These are phyloP conservation scores for Acidomyces sp. DNA, from an alignment of 495 filamentous ascomycete genomes.

Conservation along the genomic window DNA sequence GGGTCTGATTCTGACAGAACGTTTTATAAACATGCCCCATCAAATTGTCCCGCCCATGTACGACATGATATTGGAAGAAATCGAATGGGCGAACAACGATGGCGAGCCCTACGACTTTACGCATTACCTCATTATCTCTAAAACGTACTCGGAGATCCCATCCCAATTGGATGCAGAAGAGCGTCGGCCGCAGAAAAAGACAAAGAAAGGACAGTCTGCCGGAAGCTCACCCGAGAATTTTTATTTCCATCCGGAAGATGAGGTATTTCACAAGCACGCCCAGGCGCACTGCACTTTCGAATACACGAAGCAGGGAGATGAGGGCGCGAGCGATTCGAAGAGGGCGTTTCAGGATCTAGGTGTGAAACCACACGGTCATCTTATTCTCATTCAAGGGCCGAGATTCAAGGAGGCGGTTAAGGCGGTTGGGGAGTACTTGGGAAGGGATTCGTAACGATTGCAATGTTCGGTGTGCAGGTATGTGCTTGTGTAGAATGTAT, in stretches of 20 bases:
- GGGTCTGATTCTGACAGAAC: constrained; percentile 78
- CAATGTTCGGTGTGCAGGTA: too few species aligned
- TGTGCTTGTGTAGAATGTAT: too few species aligned
- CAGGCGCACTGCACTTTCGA: constrained; percentile 51
- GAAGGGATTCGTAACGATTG: too few species aligned
- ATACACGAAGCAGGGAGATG: constrained; percentile 63
- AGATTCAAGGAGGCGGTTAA: constrained; percentile 36
- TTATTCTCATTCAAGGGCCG: constrained; percentile 32
- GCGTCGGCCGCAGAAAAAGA: constrained; percentile 53
- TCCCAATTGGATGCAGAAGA: constrained; percentile 64
- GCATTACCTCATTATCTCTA: constrained; percentile 81
- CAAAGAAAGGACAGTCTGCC: constrained; percentile 56
- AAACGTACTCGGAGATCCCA: constrained; percentile 76
- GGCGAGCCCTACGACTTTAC: constrained; percentile 88
- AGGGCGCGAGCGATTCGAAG: constrained; percentile 76
- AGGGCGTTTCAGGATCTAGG: constrained; percentile 88
- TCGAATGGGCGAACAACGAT: constrained; percentile 76
- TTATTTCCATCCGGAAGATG: constrained; percentile 97
- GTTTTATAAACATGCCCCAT: constrained; percentile 86
- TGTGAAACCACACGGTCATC: constrained; percentile 58
- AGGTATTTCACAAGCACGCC: constrained; percentile 66
- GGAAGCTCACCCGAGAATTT: constrained; percentile 34
- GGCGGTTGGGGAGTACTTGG: constrained; percentile 30
- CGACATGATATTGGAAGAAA: constrained; percentile 85
- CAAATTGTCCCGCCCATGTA: constrained; percentile 94